Evolutionary conservation across 1,284 basidiomycete species (phyloP).

Genomic region (Exobasidium rhododendri): DNA sequence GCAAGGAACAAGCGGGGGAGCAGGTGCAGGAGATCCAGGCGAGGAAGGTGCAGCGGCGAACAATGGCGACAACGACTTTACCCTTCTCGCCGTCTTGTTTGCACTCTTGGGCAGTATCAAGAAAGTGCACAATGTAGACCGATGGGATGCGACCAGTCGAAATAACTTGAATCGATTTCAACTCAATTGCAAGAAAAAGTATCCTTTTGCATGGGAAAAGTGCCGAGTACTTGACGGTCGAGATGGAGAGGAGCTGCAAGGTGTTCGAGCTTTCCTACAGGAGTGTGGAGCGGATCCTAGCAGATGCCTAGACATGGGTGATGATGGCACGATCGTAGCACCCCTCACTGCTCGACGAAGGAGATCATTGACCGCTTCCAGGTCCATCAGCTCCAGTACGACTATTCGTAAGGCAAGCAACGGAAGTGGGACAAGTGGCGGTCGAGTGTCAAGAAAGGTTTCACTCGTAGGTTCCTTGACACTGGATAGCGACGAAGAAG

Average conservation of each 20-base stretch:
- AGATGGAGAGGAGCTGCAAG: conserved; percentile 7
- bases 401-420: neutral
- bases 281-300: conserved; percentile 6
- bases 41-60: conserved; percentile 17
- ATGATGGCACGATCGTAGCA: conserved; percentile 6
- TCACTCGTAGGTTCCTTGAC: neutral
- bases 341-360: neutral
- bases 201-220: conserved; percentile 17
- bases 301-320: neutral
- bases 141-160: conserved; percentile 64
- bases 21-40: conserved; percentile 21
- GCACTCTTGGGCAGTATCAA: neutral
- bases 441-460: neutral
- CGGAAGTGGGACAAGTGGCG: neutral
- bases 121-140: conserved; percentile 31
- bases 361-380: neutral
- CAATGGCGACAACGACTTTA: conserved; percentile 12
- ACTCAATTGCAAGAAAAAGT: conserved; percentile 49
- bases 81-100: conserved; percentile 1
- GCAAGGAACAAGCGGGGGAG: conserved; percentile 58
- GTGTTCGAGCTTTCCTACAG: neutral
- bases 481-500: neutral
- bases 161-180: conserved; percentile 72
- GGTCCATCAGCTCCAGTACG: neutral
- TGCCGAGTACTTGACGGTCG: neutral